Evolutionary conservation across 768 basidiomycete genomes (phyloP).

Genomic region (Chlorophyllum brunneum): DNA sequence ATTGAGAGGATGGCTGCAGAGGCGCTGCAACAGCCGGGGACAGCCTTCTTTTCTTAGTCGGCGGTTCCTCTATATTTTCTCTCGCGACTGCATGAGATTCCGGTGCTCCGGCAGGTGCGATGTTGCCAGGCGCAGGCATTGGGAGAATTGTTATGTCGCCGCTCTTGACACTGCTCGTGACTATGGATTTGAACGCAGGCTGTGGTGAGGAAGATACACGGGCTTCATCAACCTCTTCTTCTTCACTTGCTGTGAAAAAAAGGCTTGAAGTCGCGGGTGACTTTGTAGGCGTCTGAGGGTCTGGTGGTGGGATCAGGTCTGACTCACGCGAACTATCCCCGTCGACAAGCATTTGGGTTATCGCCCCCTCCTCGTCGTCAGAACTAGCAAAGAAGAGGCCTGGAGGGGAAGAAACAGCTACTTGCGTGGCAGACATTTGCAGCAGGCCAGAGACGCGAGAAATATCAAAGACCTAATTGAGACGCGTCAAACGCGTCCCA

Average conservation of each 20-base stretch:
- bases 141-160: no score
- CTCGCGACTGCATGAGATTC: conserved; percentile 17
- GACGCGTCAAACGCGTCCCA: conserved; percentile 34
- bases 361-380: conserved; percentile 38
- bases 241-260: conserved; percentile 23
- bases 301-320: conserved; percentile 6
- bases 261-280: conserved; percentile 17
- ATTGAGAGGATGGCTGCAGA: conserved; percentile 12
- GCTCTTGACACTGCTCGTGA: conserved; percentile 29
- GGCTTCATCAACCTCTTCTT: conserved; percentile 25
- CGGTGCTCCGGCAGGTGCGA: conserved; percentile 22
- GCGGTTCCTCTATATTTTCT: conserved; percentile 42
- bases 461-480: conserved; percentile 15
- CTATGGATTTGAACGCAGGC: conserved; percentile 1
- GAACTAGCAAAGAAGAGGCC: conserved; percentile 60
- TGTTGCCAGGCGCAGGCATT: no score
- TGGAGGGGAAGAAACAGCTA: conserved; percentile 28
- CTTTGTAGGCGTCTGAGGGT: conserved; percentile 16
- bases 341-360: conserved; percentile 3
- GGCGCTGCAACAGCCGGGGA: conserved; percentile 18
- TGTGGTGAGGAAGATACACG: conserved; percentile 4
- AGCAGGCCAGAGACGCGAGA: conserved; percentile 12
- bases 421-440: conserved; percentile 24
- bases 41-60: conserved; percentile 32
- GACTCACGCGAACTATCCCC: conserved; percentile 11